phyloP scores from a whole-genome alignment of 2,329 filamentous ascomycete species.

The Colletotrichum sp. region DNA sequence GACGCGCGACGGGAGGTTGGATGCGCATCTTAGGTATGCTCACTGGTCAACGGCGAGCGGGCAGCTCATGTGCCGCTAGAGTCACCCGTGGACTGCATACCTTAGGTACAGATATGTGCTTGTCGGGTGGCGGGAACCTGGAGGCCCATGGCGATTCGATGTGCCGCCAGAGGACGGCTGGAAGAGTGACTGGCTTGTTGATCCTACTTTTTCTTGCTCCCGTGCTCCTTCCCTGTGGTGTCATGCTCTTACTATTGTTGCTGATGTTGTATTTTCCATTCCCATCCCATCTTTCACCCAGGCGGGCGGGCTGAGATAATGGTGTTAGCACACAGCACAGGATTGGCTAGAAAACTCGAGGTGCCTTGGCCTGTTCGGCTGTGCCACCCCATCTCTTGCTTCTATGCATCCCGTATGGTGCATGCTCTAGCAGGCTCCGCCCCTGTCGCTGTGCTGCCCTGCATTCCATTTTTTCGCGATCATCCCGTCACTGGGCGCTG shows the following conservation, averaged over 20 bases:
- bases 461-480: slow-evolving; percentile 7
- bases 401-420: background rate
- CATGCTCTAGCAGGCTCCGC: slow-evolving; percentile 2
- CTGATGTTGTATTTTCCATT: background rate
- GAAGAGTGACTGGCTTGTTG: background rate
- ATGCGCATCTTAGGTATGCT: background rate
- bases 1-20: background rate
- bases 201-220: background rate
- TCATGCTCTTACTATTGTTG: background rate
- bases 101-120: background rate
- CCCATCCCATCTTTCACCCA: background rate
- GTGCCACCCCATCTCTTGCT: slow-evolving; percentile 11
- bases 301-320: background rate
- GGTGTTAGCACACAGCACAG: background rate
- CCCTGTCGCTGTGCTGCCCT: slow-evolving; percentile 12
- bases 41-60: background rate
- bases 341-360: background rate
- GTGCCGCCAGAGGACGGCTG: slow-evolving; percentile 8
- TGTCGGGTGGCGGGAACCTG: background rate
- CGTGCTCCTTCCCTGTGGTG: background rate
- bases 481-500: background rate
- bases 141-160: background rate
- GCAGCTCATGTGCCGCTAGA: background rate
- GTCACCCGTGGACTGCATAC: background rate
- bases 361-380: background rate